phyloP scores from a whole-genome alignment of 2,329 filamentous ascomycete genomes.

The Penicillium aurantiogriseum region DNA sequence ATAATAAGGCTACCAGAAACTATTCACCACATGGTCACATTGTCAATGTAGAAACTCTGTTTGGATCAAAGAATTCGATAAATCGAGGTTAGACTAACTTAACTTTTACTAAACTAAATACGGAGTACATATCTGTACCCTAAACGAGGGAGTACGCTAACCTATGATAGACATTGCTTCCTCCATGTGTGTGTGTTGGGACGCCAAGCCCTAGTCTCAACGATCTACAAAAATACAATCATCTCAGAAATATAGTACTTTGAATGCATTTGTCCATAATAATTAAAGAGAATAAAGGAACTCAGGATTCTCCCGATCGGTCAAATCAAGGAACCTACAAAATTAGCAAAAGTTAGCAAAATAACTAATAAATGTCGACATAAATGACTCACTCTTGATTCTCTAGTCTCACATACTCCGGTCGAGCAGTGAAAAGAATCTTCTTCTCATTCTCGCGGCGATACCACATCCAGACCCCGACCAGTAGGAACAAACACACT shows the following conservation, averaged over 20 bases:
- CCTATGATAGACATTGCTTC: background rate
- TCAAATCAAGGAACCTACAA: conserved; percentile 57
- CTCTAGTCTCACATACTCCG: conserved; percentile 60
- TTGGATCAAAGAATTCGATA: background rate
- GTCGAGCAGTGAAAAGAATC: conserved; percentile 49
- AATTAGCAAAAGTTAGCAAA: background rate
- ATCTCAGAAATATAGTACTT: background rate
- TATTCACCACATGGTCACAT: background rate
- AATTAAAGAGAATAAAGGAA: conserved; percentile 56
- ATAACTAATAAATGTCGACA: too few relatives aligned
- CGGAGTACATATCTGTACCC: too few relatives aligned
- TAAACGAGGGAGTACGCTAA: too few relatives aligned
- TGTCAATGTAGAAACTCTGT: background rate
- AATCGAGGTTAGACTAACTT: background rate
- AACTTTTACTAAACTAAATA: background rate
- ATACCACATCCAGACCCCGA: conserved; percentile 65
- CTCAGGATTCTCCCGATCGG: conserved; percentile 64
- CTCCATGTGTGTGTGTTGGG: background rate
- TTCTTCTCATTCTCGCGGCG: conserved; percentile 60
- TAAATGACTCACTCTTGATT: conserved; percentile 59
- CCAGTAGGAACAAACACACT: conserved; percentile 53
- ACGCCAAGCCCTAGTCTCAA: background rate
- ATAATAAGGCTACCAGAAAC: background rate
- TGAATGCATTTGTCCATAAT: background rate
- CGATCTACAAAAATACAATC: background rate